Evolutionary conservation across 2,329 filamentous ascomycete genomes (phyloP).

Genomic region (Hymenoscyphus occultus): DNA sequence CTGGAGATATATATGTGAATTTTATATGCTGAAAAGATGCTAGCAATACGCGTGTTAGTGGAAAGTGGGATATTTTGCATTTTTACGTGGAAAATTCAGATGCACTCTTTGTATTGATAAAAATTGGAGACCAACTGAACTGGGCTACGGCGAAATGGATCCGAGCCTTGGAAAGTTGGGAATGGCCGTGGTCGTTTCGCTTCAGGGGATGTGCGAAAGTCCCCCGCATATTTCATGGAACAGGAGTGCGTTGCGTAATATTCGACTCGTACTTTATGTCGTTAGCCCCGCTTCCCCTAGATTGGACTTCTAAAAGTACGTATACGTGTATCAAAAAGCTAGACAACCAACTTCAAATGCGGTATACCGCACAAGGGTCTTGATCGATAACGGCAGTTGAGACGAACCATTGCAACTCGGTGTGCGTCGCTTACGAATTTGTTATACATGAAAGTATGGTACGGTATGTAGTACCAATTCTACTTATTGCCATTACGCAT

Average conservation of each 20-base stretch:
- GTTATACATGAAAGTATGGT: background rate
- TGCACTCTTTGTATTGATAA: background rate
- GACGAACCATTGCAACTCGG: slow-evolving; percentile 5
- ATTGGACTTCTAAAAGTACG: background rate
- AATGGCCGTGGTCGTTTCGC: background rate
- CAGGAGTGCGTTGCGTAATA: background rate
- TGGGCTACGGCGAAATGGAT: background rate
- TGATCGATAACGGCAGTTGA: slow-evolving; percentile 6
- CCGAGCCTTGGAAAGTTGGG: background rate
- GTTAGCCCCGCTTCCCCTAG: background rate
- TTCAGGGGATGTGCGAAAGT: background rate
- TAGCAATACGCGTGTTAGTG: background rate
- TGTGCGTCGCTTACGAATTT: background rate
- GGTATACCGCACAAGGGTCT: background rate
- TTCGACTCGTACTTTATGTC: background rate
- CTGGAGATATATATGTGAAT: background rate
- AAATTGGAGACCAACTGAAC: background rate
- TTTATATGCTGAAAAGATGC: background rate
- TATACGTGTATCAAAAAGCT: background rate
- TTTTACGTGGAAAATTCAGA: background rate
- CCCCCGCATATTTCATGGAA: background rate
- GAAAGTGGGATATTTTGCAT: background rate
- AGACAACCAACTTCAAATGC: background rate
- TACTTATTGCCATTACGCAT: background rate
- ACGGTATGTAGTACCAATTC: background rate